Conservation (phyloP, 768 basidiomycete species). For the Russula dissimulans region DNA sequence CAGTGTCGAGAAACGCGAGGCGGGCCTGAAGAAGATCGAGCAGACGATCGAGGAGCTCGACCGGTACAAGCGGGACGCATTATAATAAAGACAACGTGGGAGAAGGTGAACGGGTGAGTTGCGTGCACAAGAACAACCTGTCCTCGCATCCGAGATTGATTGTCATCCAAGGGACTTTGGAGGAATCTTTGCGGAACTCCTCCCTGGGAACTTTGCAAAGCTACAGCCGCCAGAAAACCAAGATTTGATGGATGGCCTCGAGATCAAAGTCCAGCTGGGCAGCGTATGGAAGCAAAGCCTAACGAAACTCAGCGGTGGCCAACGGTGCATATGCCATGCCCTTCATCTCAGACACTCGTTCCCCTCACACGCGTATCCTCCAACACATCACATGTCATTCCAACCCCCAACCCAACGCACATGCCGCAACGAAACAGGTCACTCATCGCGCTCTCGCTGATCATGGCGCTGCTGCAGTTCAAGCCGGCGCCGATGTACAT, state of each 20-base stretch:
- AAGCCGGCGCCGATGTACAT: constrained; percentile 99
- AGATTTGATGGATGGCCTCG: constrained; percentile 88
- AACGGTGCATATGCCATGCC: constrained; percentile 49
- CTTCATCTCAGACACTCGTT: not conserved
- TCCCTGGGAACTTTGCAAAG: constrained; percentile 95
- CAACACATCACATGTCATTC: no score
- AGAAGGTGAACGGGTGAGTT: constrained; percentile 77
- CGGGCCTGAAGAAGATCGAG: constrained; percentile 85
- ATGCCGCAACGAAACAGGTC: constrained; percentile 46
- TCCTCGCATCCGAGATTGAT: not conserved
- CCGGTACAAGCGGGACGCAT: constrained; percentile 85
- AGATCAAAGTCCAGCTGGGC: constrained; percentile 94
- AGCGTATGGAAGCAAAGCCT: constrained; percentile 96
- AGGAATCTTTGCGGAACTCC: constrained; percentile 86
- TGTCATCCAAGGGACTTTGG: constrained; percentile 72
- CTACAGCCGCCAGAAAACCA: constrained; percentile 88
- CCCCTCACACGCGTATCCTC: not conserved
- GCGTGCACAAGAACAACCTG: no score
- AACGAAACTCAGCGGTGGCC: constrained; percentile 95
- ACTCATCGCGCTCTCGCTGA: constrained; percentile 92
- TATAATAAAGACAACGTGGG: constrained; percentile 95
- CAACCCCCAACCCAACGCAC: no score
- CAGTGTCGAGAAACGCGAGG: constrained; percentile 92
- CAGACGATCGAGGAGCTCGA: constrained; percentile 90
- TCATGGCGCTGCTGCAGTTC: constrained; percentile 99